Conservation (phyloP, 495 filamentous ascomycete species). For the Aspergillus sclerotiicarbonarius region DNA sequence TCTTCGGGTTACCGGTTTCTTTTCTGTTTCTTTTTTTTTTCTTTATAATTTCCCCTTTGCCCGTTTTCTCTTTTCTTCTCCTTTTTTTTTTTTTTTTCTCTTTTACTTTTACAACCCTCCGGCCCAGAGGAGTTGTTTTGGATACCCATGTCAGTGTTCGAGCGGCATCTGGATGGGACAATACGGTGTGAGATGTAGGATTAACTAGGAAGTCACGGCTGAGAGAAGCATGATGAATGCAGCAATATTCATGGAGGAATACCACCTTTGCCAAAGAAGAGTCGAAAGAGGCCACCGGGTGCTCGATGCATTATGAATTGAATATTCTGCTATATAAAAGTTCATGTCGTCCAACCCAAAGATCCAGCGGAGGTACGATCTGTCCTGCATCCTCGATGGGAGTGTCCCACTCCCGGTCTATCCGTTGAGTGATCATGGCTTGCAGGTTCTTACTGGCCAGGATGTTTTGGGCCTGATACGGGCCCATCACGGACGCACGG, state of each 20-base stretch:
- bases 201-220: slow-evolving; percentile 24
- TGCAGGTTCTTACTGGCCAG: slow-evolving; percentile 67
- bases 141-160: slow-evolving; percentile 33
- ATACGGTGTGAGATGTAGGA: slow-evolving; percentile 36
- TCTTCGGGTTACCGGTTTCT: slow-evolving; percentile 18
- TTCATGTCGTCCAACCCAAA: slow-evolving; percentile 95
- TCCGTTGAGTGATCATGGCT: slow-evolving; percentile 56
- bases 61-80: slow-evolving; percentile 8
- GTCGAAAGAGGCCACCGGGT: neutral
- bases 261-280: slow-evolving; percentile 7
- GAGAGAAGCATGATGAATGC: slow-evolving; percentile 20
- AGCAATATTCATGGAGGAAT: slow-evolving; percentile 20
- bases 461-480: slow-evolving; percentile 85
- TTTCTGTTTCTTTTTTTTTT: slow-evolving; percentile 18
- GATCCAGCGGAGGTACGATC: slow-evolving; percentile 79
- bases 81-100: slow-evolving; percentile 8
- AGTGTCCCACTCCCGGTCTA: slow-evolving; percentile 58
- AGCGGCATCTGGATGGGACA: slow-evolving; percentile 21
- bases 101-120: slow-evolving; percentile 2
- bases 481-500: slow-evolving; percentile 81
- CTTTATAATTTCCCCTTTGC: slow-evolving; percentile 13
- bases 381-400: slow-evolving; percentile 81
- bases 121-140: slow-evolving; percentile 21
- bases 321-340: slow-evolving; percentile 95
- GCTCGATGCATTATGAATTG: slow-evolving; percentile 56